Base-by-base conservation (phyloP, 2,329 filamentous ascomycete species). In the Tolypocladium capitatum region DNA sequence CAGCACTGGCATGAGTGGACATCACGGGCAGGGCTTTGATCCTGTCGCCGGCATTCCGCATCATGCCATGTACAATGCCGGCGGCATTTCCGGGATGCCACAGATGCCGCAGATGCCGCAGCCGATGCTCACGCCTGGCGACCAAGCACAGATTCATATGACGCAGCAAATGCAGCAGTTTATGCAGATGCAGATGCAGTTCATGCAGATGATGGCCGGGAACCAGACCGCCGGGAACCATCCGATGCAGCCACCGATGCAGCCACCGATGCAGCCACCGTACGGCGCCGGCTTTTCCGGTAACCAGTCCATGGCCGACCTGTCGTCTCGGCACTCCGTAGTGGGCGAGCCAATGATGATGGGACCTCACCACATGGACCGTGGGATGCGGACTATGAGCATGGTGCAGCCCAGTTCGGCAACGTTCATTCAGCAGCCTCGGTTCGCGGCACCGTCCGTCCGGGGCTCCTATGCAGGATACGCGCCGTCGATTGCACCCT, bases 101-200 rank as follows among this genome's bases (percentile, higher is more conserved):
- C 36, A 27, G 42, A 60, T 65, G 61, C 55, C 54, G 11, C 70
- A 74, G 51, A 72, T 74, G 69, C 68, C 66, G 21, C 66, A 65
- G 52, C 67, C 60, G 24, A 65, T 68, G 62, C 60, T 82, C 41
- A 76, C 75, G 16, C 70, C 80, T 2, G 77, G 76, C 21, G 83
- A 88, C 52, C 83, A 86, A 61, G 81, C 82, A 28, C 85, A 91
- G 56, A 74, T 90, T 38, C 82, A 90, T 55, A 84, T 92, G 74
- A 83, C 78, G 7, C 83, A 88, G 59, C 84, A 90, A 60, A 90
- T 91, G 86, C 76, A 79, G 48, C 83, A 87, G 58, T 89, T 91
- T 67, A 89, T 91, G 84, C 84, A 89, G 61, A 88, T 92, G 83
- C 88, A 94, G 63, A 90, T 94, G 84, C 86, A 94, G 61, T 89